phyloP scores from a whole-genome alignment of 495 filamentous ascomycete genomes.

The Pyronema domesticum region DNA sequence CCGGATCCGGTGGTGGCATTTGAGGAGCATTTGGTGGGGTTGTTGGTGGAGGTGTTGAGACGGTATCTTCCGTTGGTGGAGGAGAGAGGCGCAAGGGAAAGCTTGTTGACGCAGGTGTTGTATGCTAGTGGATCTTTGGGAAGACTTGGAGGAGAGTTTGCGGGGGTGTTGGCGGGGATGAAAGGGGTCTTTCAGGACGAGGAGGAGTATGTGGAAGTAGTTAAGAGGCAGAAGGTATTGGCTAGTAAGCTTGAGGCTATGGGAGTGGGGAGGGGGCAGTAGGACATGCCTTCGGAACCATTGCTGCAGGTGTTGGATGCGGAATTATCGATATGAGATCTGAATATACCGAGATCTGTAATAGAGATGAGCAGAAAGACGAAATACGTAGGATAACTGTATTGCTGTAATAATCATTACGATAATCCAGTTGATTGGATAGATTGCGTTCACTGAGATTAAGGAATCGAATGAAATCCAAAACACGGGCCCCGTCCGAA shows the following conservation, averaged over 20 bases:
- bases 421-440: no score
- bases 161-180: conserved; percentile 60
- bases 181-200: conserved; percentile 36
- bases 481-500: no score
- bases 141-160: conserved; percentile 81
- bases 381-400: no score
- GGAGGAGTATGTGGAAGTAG: conserved; percentile 78
- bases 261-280: conserved; percentile 27
- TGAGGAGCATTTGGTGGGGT: conserved; percentile 63
- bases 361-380: no score
- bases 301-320: no score
- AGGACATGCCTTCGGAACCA: no score
- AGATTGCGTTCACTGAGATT: no score
- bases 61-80: conserved; percentile 67
- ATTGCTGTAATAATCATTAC: no score
- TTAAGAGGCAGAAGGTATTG: conserved; percentile 73
- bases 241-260: conserved; percentile 76
- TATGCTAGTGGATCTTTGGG: conserved; percentile 92
- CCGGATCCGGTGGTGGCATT: conserved; percentile 71
- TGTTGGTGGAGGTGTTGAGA: conserved; percentile 61
- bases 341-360: no score
- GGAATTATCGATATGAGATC: no score
- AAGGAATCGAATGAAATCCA: no score
- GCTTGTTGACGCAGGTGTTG: conserved; percentile 78
- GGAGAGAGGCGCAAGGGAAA: conserved; percentile 63